Conservation (phyloP, 2,329 filamentous ascomycete genomes). For the Escovopsis sp. region DNA sequence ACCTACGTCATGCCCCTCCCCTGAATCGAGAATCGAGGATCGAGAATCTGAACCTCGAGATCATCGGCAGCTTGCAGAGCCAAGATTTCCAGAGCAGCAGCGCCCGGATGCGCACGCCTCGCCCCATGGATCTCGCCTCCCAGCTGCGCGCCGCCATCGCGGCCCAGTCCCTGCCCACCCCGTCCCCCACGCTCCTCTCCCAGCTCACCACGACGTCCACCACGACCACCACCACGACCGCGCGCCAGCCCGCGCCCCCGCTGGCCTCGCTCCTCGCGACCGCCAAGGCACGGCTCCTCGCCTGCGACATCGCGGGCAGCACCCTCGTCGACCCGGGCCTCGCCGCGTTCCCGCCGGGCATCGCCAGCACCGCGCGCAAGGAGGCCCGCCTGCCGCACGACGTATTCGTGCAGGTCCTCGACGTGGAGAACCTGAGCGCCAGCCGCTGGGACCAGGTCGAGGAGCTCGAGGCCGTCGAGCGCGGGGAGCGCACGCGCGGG, state of each 20-base stretch:
- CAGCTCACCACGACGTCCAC: constrained; percentile 65
- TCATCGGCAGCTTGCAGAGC: not conserved
- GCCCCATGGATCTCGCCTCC: constrained; percentile 10
- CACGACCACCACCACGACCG: constrained; percentile 61
- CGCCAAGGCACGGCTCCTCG: constrained; percentile 64
- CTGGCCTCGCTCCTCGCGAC: constrained; percentile 63
- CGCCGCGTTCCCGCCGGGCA: constrained; percentile 35
- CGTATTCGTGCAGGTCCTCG: constrained; percentile 67
- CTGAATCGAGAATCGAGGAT: too few relatives aligned
- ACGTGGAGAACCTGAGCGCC: constrained; percentile 67
- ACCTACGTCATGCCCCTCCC: constrained; percentile 1
- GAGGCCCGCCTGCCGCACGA: constrained; percentile 44
- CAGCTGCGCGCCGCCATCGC: constrained; percentile 29
- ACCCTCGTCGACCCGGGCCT: constrained; percentile 25
- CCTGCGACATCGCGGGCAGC: constrained; percentile 52
- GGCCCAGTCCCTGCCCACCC: constrained; percentile 37
- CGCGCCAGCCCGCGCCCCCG: constrained; percentile 60
- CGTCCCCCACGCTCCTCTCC: constrained; percentile 53
- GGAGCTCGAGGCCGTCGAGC: constrained; percentile 56
- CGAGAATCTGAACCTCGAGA: not conserved
- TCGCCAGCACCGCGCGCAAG: constrained; percentile 35
- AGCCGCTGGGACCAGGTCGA: constrained; percentile 83
- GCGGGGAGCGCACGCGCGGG: constrained; percentile 61
- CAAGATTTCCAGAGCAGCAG: too few relatives aligned
- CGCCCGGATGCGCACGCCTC: not conserved